Evolutionary conservation across 441 rosid species (phyloP).

Genomic region (Theobroma grandiflorum): DNA sequence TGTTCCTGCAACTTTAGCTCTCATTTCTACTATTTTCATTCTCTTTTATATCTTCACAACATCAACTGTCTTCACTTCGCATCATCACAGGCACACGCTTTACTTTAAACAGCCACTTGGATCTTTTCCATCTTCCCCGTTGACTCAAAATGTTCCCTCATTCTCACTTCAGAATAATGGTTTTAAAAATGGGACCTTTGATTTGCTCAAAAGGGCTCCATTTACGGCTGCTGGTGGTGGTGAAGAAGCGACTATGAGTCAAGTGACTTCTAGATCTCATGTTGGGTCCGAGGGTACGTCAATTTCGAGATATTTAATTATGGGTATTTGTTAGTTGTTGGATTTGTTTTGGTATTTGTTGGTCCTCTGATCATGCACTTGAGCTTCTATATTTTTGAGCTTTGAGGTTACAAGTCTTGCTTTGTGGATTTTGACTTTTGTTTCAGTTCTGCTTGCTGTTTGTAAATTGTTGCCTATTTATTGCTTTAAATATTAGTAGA

Average conservation of each 20-base stretch:
- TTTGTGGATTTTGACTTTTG: neutral
- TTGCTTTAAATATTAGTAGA: neutral
- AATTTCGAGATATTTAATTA: neutral
- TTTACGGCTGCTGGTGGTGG: slow-evolving; percentile 6
- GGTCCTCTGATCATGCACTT: neutral
- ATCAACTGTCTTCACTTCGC: slow-evolving; percentile 43
- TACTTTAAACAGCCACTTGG: slow-evolving; percentile 10
- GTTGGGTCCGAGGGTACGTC: slow-evolving; percentile 39
- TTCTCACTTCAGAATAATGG: slow-evolving; percentile 12
- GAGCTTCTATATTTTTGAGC: neutral
- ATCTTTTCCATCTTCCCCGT: neutral
- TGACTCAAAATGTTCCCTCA: neutral
- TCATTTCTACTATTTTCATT: slow-evolving; percentile 50
- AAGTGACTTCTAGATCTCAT: slow-evolving; percentile 26
- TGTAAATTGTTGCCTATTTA: neutral
- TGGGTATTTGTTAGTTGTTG: slow-evolving; percentile 1
- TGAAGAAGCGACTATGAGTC: slow-evolving; percentile 27
- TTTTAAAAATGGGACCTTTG: slow-evolving; percentile 16
- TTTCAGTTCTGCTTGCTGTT: neutral
- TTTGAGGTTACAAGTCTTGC: neutral
- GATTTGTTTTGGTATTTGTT: neutral
- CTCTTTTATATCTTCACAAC: slow-evolving; percentile 53
- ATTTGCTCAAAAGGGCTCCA: slow-evolving; percentile 8
- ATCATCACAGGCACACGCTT: slow-evolving; percentile 23
- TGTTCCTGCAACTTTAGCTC: slow-evolving; percentile 55